Evolutionary conservation across 2,329 filamentous ascomycete species (phyloP), one percentile per base, ranked within the genome.

Genomic region (Mycosphaerelloides madeirae): DNA sequence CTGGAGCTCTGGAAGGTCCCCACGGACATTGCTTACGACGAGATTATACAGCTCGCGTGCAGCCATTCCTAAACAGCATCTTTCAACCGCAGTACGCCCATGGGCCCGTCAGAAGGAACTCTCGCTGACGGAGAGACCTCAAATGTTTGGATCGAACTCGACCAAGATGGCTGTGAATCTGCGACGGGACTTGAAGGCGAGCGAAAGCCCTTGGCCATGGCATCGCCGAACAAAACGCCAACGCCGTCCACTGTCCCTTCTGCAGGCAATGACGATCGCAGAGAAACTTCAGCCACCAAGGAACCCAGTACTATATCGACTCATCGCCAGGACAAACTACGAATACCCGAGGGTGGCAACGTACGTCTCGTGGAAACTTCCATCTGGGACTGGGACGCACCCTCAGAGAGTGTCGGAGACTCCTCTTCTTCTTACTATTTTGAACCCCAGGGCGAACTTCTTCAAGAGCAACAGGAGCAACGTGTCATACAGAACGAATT

Each of bases 401-500:
- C 65, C 38, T 63, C 64, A 32, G 47, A 61, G 16, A 60, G 59
- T 32, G 61, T 65, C 34, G 50, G 57, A 3, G 55, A 46, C 29
- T 43, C 49, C 11, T 31, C 37, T 8, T 41, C 43, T 5, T 43
- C 52, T 9, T 53, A 57, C 22, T 61, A 66, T 41, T 71, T 68
- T 62, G 69, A 73, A 46, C 69, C 68, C 3, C 69, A 71, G 54
- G 70, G 69, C 33, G 69, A 72, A 54, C 61, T 72, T n/a, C 51
- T 65, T 13, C 63, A 65, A 39, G 65, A 68, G 16, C 62, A 69
- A 19, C 61, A 58, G 41, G 52, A 57, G 28, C 62, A 63, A 45
- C 51, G 46, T n/a, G 39, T 48, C 5, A 42, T 58, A 9, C 44
- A 52, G 13, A 33, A 22, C 49, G 65, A 71, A 44, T 70, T 69